phyloP scores from a whole-genome alignment of 1,284 basidiomycete genomes.

The Marasmius fiardii region DNA sequence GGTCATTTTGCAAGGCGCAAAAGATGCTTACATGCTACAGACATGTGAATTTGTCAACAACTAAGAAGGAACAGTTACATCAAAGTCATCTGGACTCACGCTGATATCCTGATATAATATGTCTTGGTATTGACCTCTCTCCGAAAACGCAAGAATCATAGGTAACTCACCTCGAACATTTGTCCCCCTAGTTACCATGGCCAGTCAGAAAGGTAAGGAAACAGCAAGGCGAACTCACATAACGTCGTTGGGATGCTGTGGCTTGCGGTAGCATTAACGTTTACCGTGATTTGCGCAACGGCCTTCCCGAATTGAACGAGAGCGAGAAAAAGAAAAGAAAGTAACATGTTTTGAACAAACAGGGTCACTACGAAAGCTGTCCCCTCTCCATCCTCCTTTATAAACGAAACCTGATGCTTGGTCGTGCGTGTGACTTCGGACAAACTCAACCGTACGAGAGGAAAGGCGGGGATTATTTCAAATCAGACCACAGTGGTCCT shows the following conservation, averaged over 20 bases:
- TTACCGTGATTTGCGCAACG: constrained; percentile 26
- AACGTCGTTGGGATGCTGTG: constrained; percentile 49
- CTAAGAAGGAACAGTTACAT: neutral
- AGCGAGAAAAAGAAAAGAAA: too few relatives aligned
- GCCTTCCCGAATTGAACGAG: too few relatives aligned
- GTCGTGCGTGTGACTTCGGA: too few relatives aligned
- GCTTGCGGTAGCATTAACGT: constrained; percentile 40
- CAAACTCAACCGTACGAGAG: too few relatives aligned
- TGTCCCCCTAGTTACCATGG: constrained; percentile 36
- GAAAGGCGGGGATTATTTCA: too few relatives aligned
- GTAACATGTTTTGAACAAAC: too few relatives aligned
- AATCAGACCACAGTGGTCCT: too few relatives aligned
- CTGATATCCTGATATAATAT: constrained; percentile 44
- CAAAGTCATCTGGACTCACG: constrained; percentile 30
- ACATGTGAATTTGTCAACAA: neutral
- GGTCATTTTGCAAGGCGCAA: neutral
- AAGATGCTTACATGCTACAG: constrained; percentile 40
- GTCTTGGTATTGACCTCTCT: neutral
- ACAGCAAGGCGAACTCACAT: constrained; percentile 34
- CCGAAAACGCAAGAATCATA: neutral
- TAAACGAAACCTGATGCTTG: too few relatives aligned
- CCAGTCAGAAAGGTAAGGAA: neutral
- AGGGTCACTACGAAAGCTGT: too few relatives aligned
- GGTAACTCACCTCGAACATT: constrained; percentile 51
- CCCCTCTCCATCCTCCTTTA: too few relatives aligned